Evolutionary conservation across 495 filamentous ascomycete genomes (phyloP).

Genomic region (Amphirosellinia nigrospora): DNA sequence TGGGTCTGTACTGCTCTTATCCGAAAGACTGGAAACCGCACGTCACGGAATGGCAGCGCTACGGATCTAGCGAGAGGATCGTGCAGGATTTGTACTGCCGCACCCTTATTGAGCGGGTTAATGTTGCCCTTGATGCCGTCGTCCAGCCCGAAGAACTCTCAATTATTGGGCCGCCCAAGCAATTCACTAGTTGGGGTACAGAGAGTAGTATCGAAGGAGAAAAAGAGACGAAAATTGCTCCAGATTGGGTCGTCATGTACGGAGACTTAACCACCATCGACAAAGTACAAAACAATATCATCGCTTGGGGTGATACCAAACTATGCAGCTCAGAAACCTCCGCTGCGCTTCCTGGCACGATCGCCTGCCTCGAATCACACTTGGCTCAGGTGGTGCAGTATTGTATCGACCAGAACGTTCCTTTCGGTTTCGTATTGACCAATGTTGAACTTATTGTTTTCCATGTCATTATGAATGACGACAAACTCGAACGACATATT

Average conservation of each 20-base stretch:
- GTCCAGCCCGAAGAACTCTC: background rate
- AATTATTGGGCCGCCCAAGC: slow-evolving; percentile 4
- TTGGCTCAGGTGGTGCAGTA: slow-evolving; percentile 14
- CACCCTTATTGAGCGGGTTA: background rate
- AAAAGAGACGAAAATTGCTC: background rate
- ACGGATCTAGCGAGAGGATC: background rate
- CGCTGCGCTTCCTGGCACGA: background rate
- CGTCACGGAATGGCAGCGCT: background rate
- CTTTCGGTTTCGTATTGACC: slow-evolving; percentile 14
- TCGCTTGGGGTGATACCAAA: slow-evolving; percentile 10
- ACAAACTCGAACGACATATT: background rate
- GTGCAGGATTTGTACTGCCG: background rate
- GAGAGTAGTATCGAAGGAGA: background rate
- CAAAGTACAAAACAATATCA: background rate
- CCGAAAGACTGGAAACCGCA: background rate
- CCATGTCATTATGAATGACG: background rate
- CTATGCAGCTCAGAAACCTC: background rate
- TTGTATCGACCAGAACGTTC: slow-evolving; percentile 1
- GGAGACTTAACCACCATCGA: background rate
- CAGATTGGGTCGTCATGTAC: background rate
- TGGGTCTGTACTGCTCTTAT: background rate
- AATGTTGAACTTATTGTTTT: slow-evolving; percentile 8
- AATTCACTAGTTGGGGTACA: background rate
- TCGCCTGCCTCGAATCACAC: background rate
- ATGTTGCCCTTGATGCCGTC: background rate